Evolutionary conservation across 176 grass and related monocot species (phyloP), one percentile per base, ranked within the genome.

Genomic region (Musa troglodytarum): DNA sequence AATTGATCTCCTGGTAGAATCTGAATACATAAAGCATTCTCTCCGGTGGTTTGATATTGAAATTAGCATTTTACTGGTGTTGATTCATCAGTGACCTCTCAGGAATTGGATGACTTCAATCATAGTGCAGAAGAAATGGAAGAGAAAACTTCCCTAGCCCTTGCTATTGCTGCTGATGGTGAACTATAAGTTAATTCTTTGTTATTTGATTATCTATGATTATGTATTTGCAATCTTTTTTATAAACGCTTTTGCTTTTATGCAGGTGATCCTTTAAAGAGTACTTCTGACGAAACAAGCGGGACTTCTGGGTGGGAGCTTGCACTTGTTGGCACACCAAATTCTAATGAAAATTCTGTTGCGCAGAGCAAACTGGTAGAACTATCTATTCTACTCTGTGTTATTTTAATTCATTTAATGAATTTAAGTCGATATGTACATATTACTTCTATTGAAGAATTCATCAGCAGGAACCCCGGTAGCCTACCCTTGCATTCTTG

Each of bases 1-100:
- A 14, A 50, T 8, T 22, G 77, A 79, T 79, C 66, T 79, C 17
- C 19, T 79, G 77, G 77, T 70, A 70, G 24, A 66, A 79, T 17
- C 53, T 79, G 25, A 59, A 71, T 49, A 16, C 11, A 10, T 29
- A 20, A 79, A 11, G 49, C 14, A 15, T 10, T 66, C 14, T n/a
- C 17, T 69, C n/a, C n/a, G 15, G 34, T 26, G 43, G 23, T 9
- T 10, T 58, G 24, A 58, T 57, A 11, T 10, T 69, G 22, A 14
- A 17, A 16, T 25, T 1, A 21, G 16, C 34, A 5, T 1, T 69
- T 29, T 56, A 5, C 19, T 14, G 22, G 8, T 77, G 28, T 12
- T 56, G 15, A 79, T 59, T 49, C 63, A 74, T 58, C 16, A 29
- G 14, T 3, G 19, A 57, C 1, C 26, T 26, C 56, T 69, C 21